These are phyloP conservation scores for Camellia lanceoleosa DNA, from an alignment of 148 eudicot genomes.

Conservation along the genomic window DNA sequence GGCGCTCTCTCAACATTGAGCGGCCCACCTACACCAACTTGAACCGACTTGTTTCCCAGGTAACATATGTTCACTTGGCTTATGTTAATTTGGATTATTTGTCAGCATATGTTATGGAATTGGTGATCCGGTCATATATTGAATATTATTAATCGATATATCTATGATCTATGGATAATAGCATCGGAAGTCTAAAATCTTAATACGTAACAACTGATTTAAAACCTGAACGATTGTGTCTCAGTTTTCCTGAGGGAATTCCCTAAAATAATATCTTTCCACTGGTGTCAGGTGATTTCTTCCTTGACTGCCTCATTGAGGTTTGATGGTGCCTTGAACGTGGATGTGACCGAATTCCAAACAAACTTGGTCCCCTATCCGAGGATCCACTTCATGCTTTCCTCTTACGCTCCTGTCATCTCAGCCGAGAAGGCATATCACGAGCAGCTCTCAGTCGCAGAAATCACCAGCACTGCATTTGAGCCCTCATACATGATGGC, in stretches of 20 bases:
- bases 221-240: not conserved
- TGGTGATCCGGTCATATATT: no score
- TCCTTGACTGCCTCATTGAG: slow-evolving; percentile 31
- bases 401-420: slow-evolving; percentile 33
- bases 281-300: slow-evolving; percentile 26
- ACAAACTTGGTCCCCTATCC: slow-evolving; percentile 38
- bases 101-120: no score
- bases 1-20: slow-evolving; percentile 39
- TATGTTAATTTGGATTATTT: no score
- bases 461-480: slow-evolving; percentile 33
- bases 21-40: slow-evolving; percentile 41
- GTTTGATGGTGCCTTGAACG: slow-evolving; percentile 33
- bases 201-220: no score
- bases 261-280: not conserved
- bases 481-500: slow-evolving; percentile 44
- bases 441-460: slow-evolving; percentile 32
- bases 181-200: no score
- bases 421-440: slow-evolving; percentile 31
- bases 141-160: no score
- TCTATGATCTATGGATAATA: no score
- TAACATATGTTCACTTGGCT: not conserved
- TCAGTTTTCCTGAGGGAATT: not conserved
- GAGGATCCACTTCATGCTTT: slow-evolving; percentile 35
- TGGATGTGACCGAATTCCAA: slow-evolving; percentile 32
- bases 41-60: slow-evolving; percentile 42